Percentiles rank a stretch among this genome's conserved stretches.
phyloP scores from a whole-genome alignment of 2,329 filamentous ascomycete species.

The Fusarium protoensiforme region DNA sequence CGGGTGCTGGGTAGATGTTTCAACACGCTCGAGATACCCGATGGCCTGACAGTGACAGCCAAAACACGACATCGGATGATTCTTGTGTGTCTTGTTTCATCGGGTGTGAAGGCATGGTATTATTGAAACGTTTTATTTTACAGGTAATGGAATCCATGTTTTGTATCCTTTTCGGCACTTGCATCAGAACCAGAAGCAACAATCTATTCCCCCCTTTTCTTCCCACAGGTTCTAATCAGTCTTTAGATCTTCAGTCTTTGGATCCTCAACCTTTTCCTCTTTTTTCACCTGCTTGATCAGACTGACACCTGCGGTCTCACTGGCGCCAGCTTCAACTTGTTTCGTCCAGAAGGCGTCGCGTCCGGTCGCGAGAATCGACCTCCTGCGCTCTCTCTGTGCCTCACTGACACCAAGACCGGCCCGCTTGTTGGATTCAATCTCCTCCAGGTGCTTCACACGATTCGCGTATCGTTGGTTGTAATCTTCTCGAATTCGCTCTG shows the following conservation, averaged over 20 bases:
- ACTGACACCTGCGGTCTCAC: conserved; percentile 46
- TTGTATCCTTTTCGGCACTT: not conserved
- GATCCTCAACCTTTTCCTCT: conserved; percentile 28
- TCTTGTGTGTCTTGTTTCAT: not conserved
- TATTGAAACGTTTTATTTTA: not conserved
- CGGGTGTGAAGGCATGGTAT: not conserved
- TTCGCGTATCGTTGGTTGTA: conserved; percentile 52
- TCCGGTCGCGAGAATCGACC: conserved; percentile 48
- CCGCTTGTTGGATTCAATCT: conserved; percentile 53
- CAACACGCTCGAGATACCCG: not conserved
- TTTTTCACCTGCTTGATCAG: conserved; percentile 48
- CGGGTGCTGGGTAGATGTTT: not conserved
- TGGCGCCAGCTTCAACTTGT: conserved; percentile 53
- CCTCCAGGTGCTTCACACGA: conserved; percentile 51
- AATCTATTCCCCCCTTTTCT: not conserved
- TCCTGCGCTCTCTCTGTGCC: conserved; percentile 52
- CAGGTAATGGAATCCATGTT: not conserved
- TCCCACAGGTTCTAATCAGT: conserved; percentile 11
- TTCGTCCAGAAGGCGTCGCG: conserved; percentile 55
- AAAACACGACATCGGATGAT: not conserved
- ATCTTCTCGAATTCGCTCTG: conserved; percentile 53
- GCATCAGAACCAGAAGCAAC: not conserved
- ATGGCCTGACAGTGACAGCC: not conserved
- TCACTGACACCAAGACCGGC: conserved; percentile 47
- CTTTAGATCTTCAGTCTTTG: conserved; percentile 14